Conservation (phyloP, 2,329 filamentous ascomycete species). For the Stagonosporopsis rhizophila region DNA sequence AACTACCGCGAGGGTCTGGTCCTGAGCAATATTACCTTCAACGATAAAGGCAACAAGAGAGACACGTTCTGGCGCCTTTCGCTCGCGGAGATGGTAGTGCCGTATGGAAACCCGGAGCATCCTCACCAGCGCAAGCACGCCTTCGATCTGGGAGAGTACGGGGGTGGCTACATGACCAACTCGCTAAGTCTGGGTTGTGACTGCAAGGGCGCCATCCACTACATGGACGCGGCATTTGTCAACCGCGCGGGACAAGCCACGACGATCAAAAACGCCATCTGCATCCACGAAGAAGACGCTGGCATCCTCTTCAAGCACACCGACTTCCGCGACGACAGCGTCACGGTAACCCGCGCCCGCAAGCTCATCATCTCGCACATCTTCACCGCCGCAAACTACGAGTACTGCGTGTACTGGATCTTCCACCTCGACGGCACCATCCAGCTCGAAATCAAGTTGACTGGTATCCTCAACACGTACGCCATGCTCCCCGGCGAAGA, state of each 20-base stretch:
- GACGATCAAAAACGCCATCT: constrained; percentile 91
- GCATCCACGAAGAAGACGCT: constrained; percentile 91
- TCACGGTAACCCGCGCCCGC: constrained; percentile 82
- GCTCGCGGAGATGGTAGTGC: constrained; percentile 92
- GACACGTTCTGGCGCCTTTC: constrained; percentile 90
- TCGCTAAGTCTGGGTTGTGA: constrained; percentile 78
- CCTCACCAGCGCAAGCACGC: constrained; percentile 84
- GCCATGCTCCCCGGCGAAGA: constrained; percentile 81
- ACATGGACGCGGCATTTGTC: constrained; percentile 86
- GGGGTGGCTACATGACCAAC: constrained; percentile 84
- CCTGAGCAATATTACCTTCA: constrained; percentile 87
- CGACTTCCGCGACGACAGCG: constrained; percentile 89
- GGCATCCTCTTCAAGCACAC: constrained; percentile 95
- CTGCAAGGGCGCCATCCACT: constrained; percentile 90
- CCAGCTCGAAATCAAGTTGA: constrained; percentile 88
- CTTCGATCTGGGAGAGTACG: constrained; percentile 82
- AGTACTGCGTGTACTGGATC: constrained; percentile 88
- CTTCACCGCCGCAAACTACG: constrained; percentile 95
- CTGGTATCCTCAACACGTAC: constrained; percentile 92
- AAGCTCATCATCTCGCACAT: constrained; percentile 90
- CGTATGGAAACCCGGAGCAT: constrained; percentile 81
- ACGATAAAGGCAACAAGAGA: constrained; percentile 77
- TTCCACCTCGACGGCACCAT: constrained; percentile 93
- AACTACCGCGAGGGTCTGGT: constrained; percentile 94
- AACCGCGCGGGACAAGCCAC: constrained; percentile 76